Evolutionary conservation across 345 rosid species (phyloP).

Genomic region (Gynandropsis gynandra): DNA sequence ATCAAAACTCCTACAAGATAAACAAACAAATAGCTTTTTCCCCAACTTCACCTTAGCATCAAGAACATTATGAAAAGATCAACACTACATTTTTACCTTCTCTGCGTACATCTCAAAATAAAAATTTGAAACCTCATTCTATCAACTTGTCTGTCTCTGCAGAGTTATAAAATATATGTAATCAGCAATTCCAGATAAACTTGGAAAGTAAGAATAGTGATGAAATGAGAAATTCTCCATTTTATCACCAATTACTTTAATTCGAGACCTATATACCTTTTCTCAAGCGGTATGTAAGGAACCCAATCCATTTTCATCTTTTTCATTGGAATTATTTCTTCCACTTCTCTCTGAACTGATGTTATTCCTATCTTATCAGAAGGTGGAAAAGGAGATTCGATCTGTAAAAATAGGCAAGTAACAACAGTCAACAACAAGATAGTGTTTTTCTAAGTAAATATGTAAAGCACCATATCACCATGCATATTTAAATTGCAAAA

Average conservation of each 20-base stretch:
- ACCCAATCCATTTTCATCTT: constrained; percentile 99
- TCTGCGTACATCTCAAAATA: constrained; percentile 72
- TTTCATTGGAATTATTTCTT: constrained; percentile 97
- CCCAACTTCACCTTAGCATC: background rate
- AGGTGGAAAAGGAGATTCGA: constrained; percentile 87
- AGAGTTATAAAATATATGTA: constrained; percentile 19
- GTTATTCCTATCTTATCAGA: constrained; percentile 95
- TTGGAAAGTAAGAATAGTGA: constrained; percentile 1
- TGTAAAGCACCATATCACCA: background rate
- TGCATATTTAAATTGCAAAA: background rate
- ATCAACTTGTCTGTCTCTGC: constrained; percentile 81
- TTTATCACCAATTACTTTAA: constrained; percentile 5
- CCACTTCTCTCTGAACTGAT: constrained; percentile 91
- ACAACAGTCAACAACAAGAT: background rate
- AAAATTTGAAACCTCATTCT: constrained; percentile 63
- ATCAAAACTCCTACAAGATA: constrained; percentile 2
- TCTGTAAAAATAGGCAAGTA: constrained; percentile 34
- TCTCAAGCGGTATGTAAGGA: constrained; percentile 82
- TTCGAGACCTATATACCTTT: constrained; percentile 44
- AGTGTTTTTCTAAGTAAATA: background rate
- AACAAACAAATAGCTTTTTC: background rate
- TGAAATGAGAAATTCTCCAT: background rate
- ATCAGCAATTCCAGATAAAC: constrained; percentile 13
- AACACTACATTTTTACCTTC: constrained; percentile 43
- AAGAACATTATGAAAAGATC: constrained; percentile 1